Conservation (phyloP, 192 early-diverging fungal genomes). For the Rhizophagus clarus region DNA sequence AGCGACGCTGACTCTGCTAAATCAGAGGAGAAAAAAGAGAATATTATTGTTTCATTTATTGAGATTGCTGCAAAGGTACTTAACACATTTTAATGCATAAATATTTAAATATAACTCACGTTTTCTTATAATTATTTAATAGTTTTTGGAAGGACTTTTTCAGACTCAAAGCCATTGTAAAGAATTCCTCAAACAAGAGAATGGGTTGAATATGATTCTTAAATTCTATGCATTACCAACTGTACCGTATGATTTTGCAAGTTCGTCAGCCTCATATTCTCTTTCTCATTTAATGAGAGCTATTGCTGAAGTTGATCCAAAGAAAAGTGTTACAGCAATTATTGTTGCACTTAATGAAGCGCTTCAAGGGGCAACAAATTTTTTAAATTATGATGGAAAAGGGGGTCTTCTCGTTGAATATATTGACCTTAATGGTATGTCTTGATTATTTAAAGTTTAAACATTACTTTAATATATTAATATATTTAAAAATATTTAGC, state of each 20-base stretch:
- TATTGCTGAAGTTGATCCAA: conserved; percentile 67
- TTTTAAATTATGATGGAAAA: conserved; percentile 47
- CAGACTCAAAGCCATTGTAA: conserved; percentile 73
- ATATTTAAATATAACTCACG: background rate
- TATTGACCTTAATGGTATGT: conserved; percentile 62
- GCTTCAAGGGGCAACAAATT: conserved; percentile 46
- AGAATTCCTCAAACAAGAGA: conserved; percentile 66
- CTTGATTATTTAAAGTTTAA: background rate
- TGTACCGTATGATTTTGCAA: conserved; percentile 74
- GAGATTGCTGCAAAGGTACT: conserved; percentile 68
- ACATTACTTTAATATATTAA: background rate
- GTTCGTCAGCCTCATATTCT: conserved; percentile 63
- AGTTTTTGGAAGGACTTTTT: conserved; percentile 86
- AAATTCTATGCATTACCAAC: conserved; percentile 65
- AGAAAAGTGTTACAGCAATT: conserved; percentile 55
- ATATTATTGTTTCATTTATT: conserved; percentile 57
- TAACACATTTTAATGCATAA: background rate
- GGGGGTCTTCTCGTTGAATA: conserved; percentile 51
- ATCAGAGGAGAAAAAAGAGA: conserved; percentile 58
- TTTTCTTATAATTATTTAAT: conserved; percentile 11
- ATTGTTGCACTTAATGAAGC: conserved; percentile 52
- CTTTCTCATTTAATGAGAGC: conserved; percentile 70
- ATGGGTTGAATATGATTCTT: conserved; percentile 66
- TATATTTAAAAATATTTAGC: background rate
- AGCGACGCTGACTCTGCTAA: conserved; percentile 35